A percentile compares a stretch with the other conserved stretches of the same genome.
These are phyloP conservation scores for Fusarium euwallaceae DNA, from an alignment of 2,329 filamentous ascomycete genomes.

Conservation along the genomic window DNA sequence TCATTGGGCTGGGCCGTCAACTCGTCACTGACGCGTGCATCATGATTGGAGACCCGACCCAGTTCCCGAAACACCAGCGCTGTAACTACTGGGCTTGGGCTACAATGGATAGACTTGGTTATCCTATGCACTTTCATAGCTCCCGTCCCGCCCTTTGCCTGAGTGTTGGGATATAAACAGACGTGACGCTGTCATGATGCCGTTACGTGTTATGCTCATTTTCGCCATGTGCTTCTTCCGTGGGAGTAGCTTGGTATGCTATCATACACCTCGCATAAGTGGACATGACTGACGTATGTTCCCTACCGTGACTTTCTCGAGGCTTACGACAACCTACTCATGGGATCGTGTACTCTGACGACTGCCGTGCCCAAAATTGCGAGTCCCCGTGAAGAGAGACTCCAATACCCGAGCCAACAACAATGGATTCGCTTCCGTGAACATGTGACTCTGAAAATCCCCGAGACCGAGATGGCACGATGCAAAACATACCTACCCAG, in stretches of 20 bases:
- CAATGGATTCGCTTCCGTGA: background rate
- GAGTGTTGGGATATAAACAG: background rate
- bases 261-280: background rate
- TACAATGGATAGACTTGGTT: background rate
- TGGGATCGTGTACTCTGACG: background rate
- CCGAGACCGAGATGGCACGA: background rate
- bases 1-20: background rate
- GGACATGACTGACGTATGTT: background rate
- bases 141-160: background rate
- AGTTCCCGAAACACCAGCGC: background rate
- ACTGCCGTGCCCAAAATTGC: background rate
- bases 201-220: background rate
- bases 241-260: background rate
- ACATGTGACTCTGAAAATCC: background rate
- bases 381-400: background rate
- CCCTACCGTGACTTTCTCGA: background rate
- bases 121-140: background rate
- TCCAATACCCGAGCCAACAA: background rate
- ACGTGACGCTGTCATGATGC: background rate
- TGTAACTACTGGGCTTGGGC: background rate
- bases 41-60: background rate
- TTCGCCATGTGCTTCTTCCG: background rate
- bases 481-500: background rate
- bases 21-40: background rate
- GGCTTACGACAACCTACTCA: background rate